Percentiles rank a stretch among this genome's conserved stretches.
These are phyloP conservation scores for Pyronema domesticum DNA, from an alignment of 495 filamentous ascomycete genomes.

Conservation along the genomic window DNA sequence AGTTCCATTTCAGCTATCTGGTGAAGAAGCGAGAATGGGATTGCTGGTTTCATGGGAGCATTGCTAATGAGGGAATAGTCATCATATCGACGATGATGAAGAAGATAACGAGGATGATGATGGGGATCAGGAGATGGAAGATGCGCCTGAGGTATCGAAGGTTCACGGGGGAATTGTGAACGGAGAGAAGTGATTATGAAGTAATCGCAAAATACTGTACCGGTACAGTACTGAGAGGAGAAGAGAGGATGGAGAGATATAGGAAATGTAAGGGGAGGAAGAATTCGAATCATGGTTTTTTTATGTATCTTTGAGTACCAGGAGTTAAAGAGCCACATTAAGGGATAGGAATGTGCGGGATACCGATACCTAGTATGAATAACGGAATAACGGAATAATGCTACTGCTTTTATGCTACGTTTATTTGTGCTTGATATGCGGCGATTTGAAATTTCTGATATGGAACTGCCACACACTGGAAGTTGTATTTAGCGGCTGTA, in stretches of 20 bases:
- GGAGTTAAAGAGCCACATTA: neutral
- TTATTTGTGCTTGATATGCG: neutral
- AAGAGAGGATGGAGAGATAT: neutral
- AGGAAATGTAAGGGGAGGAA: neutral
- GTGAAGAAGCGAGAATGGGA: constrained; percentile 32
- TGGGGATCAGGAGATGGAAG: constrained; percentile 22
- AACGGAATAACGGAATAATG: too few relatives aligned
- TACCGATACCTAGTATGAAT: too few relatives aligned
- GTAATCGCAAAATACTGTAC: neutral
- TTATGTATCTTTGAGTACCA: neutral
- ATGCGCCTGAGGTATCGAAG: constrained; percentile 5
- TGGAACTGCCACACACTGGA: too few relatives aligned
- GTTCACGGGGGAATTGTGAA: constrained; percentile 7
- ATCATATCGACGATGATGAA: constrained; percentile 27
- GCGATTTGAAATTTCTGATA: too few relatives aligned
- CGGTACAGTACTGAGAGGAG: neutral
- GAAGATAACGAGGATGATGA: constrained; percentile 33
- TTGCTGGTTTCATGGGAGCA: constrained; percentile 29
- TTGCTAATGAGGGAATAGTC: too few relatives aligned
- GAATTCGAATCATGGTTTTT: neutral
- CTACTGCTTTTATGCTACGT: neutral
- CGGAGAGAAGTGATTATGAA: constrained; percentile 4
- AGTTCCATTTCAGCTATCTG: neutral
- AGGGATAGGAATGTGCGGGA: neutral
- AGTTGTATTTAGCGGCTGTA: too few relatives aligned